Conservation (phyloP, 257 asterid species). For the Euphrasia confusa region DNA sequence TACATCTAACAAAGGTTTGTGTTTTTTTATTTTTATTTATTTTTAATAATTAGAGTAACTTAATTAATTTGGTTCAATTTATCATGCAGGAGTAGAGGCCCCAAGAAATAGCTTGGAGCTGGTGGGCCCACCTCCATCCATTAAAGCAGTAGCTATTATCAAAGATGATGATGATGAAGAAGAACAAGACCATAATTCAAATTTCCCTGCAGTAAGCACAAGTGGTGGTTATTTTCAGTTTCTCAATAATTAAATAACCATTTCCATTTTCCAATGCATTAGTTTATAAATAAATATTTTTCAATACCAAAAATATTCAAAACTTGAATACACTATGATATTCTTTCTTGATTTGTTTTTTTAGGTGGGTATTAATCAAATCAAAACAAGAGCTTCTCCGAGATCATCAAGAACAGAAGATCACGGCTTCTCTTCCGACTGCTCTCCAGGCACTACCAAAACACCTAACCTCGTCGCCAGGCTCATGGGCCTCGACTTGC, state of each 20-base stretch:
- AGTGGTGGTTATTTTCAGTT: background rate
- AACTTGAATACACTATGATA: background rate
- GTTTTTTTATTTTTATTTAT: background rate
- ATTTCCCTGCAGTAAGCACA: conserved; percentile 55
- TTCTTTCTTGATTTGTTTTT: conserved; percentile 19
- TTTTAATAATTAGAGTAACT: background rate
- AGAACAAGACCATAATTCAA: conserved; percentile 30
- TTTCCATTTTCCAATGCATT: conserved; percentile 37
- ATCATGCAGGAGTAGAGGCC: conserved; percentile 64
- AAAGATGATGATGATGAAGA: conserved; percentile 14
- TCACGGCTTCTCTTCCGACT: conserved; percentile 27
- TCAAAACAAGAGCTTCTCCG: conserved; percentile 45
- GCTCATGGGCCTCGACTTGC: conserved; percentile 86
- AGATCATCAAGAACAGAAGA: conserved; percentile 40
- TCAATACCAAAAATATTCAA: too few species aligned
- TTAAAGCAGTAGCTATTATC: conserved; percentile 25
- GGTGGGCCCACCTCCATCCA: conserved; percentile 30
- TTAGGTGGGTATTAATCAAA: conserved; percentile 57
- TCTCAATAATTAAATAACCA: background rate
- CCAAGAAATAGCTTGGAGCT: conserved; percentile 89
- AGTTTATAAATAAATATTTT: background rate
- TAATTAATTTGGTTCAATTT: background rate
- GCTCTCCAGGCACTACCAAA: conserved; percentile 53
- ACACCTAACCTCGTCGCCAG: conserved; percentile 91
- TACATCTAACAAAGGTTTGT: conserved; percentile 12